Evolutionary conservation across 306 rosid species (phyloP), one percentile per base, ranked within the genome.

Genomic region (Prunus mira): DNA sequence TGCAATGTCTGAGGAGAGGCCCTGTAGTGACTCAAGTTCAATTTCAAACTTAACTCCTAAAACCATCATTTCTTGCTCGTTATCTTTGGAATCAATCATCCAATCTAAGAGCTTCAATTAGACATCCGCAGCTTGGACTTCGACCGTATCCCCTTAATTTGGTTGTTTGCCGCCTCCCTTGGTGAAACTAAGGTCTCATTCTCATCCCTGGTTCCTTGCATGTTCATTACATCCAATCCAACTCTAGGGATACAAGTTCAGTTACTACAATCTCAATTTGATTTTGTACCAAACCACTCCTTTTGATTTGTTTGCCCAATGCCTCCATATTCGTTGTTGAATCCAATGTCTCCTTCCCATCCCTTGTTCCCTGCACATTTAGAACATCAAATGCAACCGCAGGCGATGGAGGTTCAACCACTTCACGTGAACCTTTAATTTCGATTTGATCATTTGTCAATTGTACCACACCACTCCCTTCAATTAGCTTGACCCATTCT

Each of bases 1-100:
- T 61, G 6, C 61, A 68, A 80, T 77, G 74, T 82, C 90, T 41
- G 90, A 51, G 46, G 85, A 50, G 65, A 83, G 78, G 69, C 65
- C 67, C 72, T 75, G 86, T 63, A 41, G 43, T 30, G 32, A 30
- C 32, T 30, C 32, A 73, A 86, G 69, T 49, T 75, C 79, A 67
- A 75, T 70, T 58, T 90, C 91, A 14, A 89, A 62, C 83, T 87
- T 89, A 18, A 82, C 64, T 61, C 54, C 77, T 34, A 57, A 30
- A 30, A 30, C 4, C 32, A 30, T 30, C 32, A 30, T 30, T 30
- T 4, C 4, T 30, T 30, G 32, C 32, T 30, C 4, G 32, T 30
- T 30, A 30, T 30, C 32, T 30, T 30, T 30, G 32, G 4, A 30
- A 30, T 30, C 32, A 30, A 30, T 30, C 32, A 30, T 30, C 32